Evolutionary conservation across 2,329 filamentous ascomycete genomes (phyloP), one percentile per base, ranked within the genome.

Genomic region (Microdochium trichocladiopsis): DNA sequence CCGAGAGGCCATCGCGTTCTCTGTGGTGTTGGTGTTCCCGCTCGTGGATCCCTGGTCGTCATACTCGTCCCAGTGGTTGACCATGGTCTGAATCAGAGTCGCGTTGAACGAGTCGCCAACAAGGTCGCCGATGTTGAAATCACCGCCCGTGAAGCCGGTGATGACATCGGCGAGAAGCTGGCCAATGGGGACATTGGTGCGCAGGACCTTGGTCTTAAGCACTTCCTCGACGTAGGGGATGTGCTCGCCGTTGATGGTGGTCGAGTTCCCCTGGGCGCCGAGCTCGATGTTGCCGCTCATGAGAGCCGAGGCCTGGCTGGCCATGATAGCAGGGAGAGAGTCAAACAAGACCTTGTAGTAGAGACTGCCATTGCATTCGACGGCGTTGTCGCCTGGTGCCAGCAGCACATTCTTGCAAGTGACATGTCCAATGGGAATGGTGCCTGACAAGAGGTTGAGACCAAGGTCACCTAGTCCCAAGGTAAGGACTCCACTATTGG

Each of bases 211-310:
- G n/a, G 51, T 47, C 45, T 60, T 60, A 33, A 67, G 52, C n/a
- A 66, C 60, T 12, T 57, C 28, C 50, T 66, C 64, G 16, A 60
- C 56, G 49, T 65, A 66, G 1, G 52, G 48, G 16, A 67, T 63
- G 36, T 63, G 61, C 49, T 60, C 31, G 14, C 64, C 64, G 25
- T 61, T 54, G 52, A 63, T 60, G 12, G 57, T 50, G 4, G 62
- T 62, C 16, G 56, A 51, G 51, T 66, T 66, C 1, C 63, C 63
- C 2, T 56, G 56, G 9, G 58, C 57, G 1, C 56, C 57, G 24
- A 67, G 55, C 41, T 55, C 53, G 4, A 66, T 47, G 9, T 61
- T 57, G 1, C 65, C 65, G 3, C 49, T 24, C 3, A 28, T n/a
- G n/a, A 67, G 53, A 12, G 60, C 55, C 1, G 57, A 52, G 10